Conservation (phyloP, 2,329 filamentous ascomycete species). For the Sphaerulina musiva region DNA sequence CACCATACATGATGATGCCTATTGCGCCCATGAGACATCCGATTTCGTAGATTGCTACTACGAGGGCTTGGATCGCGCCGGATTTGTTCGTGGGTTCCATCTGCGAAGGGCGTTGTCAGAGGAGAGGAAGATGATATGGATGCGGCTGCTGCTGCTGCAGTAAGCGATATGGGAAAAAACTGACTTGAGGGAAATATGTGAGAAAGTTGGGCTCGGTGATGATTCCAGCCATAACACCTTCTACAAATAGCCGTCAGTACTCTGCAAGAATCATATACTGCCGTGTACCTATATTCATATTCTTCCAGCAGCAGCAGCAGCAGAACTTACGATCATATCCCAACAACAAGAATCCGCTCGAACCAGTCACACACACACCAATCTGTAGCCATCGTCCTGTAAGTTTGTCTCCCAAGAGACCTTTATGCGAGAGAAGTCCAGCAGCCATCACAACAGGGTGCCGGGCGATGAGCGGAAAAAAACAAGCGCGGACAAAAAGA, state of each 20-base stretch:
- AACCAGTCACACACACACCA: constrained; percentile 15
- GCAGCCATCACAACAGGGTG: constrained; percentile 4
- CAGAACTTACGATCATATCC: constrained; percentile 19
- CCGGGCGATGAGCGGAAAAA: neutral
- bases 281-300: neutral
- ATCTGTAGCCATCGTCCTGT: constrained; percentile 13
- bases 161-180: no score
- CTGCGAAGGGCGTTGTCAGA: neutral
- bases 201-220: constrained; percentile 38
- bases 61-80: constrained; percentile 29
- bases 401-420: constrained; percentile 13
- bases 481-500: no score
- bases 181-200: constrained; percentile 37
- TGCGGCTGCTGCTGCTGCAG: no score
- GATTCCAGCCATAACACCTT: constrained; percentile 41
- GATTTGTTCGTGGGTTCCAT: constrained; percentile 24
- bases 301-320: neutral
- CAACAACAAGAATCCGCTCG: constrained; percentile 14
- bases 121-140: no score
- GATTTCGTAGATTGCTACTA: constrained; percentile 33
- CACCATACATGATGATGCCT: constrained; percentile 44
- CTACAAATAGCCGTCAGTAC: no score
- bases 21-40: constrained; percentile 36
- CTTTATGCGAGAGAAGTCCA: constrained; percentile 13
- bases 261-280: no score